Evolutionary conservation across 2,329 filamentous ascomycete species (phyloP), one percentile per base, ranked within the genome.

Genomic region (Davidsoniella neocaledoniae): DNA sequence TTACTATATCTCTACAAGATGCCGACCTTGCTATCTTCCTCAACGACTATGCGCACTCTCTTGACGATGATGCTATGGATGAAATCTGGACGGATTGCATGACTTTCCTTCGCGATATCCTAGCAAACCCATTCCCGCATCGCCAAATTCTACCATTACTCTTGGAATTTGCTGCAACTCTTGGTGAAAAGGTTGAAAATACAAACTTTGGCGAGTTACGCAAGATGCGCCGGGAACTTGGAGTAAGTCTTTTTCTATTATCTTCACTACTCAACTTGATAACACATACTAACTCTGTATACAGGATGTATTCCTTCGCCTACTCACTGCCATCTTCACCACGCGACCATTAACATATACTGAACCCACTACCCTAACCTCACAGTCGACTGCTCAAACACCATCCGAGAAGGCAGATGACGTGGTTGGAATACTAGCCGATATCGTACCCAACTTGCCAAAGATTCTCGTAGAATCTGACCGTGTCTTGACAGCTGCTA

Each of bases 1-100:
- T 96, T 61, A 94, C 90, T 0, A 84, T 91, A 16, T 81, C 85
- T 44, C 67, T 98, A 8, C 79, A 79, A 49, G 87, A 95, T 58
- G 76, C 77, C 0, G 88, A 95, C 58, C 69, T 98, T 9, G 85
- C 90, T 7, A 76, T 83, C 7, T 98, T 98, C 62, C 66, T 96
- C 42, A 84, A 94, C 6, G 84, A 91, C 54, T 98, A 98, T 63
- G 82, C 87, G 0, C 77, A 77, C 26, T 91, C 88, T 0, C 71
- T 96, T 10, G 91, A 98, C 59, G 91, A 98, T 58, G 91, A 98
- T 67, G 84, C 91, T 14, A 90, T 95, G 74, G 91, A 98, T 58
- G 91, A 98, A 64, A 94, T 98, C 45, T 98, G 91, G 91, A 74
- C 80, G 39, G 90, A 98, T 61, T 98, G 90, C 62, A 86, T 88